phyloP scores from a whole-genome alignment of 2,329 filamentous ascomycete genomes.

The Cytospora schulzeri region DNA sequence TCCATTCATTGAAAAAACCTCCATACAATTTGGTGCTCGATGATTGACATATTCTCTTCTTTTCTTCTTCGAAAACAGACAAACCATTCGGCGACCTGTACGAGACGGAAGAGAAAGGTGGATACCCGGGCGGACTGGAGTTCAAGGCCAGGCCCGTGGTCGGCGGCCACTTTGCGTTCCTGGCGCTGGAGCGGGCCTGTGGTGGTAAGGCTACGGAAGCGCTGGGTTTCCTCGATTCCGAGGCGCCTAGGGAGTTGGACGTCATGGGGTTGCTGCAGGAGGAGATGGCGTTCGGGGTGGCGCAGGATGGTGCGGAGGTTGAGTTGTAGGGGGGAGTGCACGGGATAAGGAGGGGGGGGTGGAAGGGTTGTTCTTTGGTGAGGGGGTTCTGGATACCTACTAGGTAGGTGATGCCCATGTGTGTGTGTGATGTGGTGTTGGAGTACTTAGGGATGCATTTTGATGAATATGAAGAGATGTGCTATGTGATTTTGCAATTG shows the following conservation, averaged over 20 bases:
- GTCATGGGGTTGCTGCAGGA: slow-evolving; percentile 36
- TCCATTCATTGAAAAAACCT: neutral
- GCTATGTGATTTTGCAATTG: neutral
- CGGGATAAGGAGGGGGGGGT: too few species aligned
- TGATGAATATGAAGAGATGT: neutral
- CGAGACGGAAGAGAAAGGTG: slow-evolving; percentile 75
- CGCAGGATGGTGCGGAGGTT: slow-evolving; percentile 13
- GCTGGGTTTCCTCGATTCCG: slow-evolving; percentile 52
- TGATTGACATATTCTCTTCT: neutral
- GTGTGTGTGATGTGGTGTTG: too few species aligned
- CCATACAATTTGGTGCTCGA: slow-evolving; percentile 24
- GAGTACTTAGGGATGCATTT: neutral
- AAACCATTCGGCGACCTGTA: slow-evolving; percentile 81
- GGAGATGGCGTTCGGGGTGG: slow-evolving; percentile 28
- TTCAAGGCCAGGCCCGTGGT: slow-evolving; percentile 85
- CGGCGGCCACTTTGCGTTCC: slow-evolving; percentile 82
- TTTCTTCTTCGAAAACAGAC: slow-evolving; percentile 45
- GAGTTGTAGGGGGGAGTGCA: slow-evolving; percentile 12
- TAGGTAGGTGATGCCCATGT: too few species aligned
- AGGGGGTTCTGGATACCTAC: too few species aligned
- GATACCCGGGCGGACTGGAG: slow-evolving; percentile 66
- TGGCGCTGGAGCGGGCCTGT: slow-evolving; percentile 81
- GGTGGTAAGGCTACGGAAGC: slow-evolving; percentile 66
- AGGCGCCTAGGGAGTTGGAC: slow-evolving; percentile 37
- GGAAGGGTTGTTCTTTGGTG: too few species aligned